Base-by-base conservation (phyloP, 148 eudicot genomes). In the Silene conica region DNA sequence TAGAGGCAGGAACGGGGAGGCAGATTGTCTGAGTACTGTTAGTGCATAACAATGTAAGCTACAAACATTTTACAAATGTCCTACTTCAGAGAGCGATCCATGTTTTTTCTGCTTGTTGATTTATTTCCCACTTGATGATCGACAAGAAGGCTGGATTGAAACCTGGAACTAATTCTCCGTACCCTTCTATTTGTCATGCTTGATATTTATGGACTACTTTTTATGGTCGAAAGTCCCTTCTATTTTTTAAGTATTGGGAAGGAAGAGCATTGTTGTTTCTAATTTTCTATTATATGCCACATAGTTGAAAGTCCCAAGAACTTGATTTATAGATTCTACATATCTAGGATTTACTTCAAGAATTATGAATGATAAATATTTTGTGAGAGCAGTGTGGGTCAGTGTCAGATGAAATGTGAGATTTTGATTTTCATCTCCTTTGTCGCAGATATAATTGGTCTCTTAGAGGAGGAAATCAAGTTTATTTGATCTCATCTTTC, bases 81-180 rank as follows among this genome's bases (percentile, higher is more conserved):
- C 3, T 16, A 15, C 23, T 20, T 59, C 22, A 21, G 13, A 20
- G 21, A 21, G 11, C 5, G 63, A 59, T 21, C 63, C 63, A 21
- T 59, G 63, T 59, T 59, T 59, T 19, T 50, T 50, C 55, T 1
- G n/a, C 67, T 23, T 28, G 67, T 14, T 28, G 43, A 28, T 63
- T 12, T 63, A 4, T 28, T 26, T 18, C 20, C 67, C 2, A 8
- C 31, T 63, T 26, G n/a, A 15, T 15, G n/a, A 15, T 15, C 21
- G 11, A 63, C 14, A 63, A 63, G 4, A 68, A 22, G 57, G 71
- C 57, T 46, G 71, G 38, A 20, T 1, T 48, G 71, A 56, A 68
- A 68, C 13, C 31, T 68, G 15, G 58, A 68, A 48, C 71, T 48
- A 68, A 22, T 46, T 20, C 54, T 46, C 10, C 4, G 13, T 14